Evolutionary conservation across 768 basidiomycete species (phyloP), one percentile per base, ranked within the genome.

Genomic region (Agrocybe praecox): DNA sequence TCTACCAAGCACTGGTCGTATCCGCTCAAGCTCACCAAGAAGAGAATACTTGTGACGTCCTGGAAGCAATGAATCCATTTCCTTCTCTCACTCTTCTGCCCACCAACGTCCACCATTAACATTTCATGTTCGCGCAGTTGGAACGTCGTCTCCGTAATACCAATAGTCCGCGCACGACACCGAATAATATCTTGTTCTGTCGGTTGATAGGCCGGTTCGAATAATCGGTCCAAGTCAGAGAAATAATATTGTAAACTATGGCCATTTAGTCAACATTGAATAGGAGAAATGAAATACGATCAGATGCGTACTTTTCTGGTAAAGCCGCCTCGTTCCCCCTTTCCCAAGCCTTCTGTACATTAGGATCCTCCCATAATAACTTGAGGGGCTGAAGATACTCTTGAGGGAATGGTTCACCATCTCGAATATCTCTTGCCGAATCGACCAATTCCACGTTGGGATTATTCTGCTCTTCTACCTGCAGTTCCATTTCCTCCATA

Each of bases 31-130:
- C 91, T 92, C 63, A 94, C 93, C 62, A 96, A 69, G 75, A 98
- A 98, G 49, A 97, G 73, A 52, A 98, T 96, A 60, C 90, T 90
- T 3, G 94, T 96, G 51, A 96, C 94, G 66, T 96, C 92, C 74
- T 95, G 92, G 76, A 95, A 96, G 69, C 91, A 94, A 66, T 94
- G 93, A 64, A 94, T 94, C 93, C 93, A 95, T 71, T 95, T 96
- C 71, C 92, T 80, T 58, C 94, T 76, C 69, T 95, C 94, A 70
- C 88, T 92, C 80, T 96, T 93, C 76, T 97, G 95, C 6, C 95
- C 95, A 24, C 90, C 90, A 33, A 91, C 95, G 66, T 97, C 95
- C 54, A 97, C 90, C 89, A 98, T 92, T 53, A 94, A 79, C 87
- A 94, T 87, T 62, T 92, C 88, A 55, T 92, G 88, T 43, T 88